Evolutionary conservation across 2,329 filamentous ascomycete species (phyloP).

Genomic region (Ophiostoma ips): DNA sequence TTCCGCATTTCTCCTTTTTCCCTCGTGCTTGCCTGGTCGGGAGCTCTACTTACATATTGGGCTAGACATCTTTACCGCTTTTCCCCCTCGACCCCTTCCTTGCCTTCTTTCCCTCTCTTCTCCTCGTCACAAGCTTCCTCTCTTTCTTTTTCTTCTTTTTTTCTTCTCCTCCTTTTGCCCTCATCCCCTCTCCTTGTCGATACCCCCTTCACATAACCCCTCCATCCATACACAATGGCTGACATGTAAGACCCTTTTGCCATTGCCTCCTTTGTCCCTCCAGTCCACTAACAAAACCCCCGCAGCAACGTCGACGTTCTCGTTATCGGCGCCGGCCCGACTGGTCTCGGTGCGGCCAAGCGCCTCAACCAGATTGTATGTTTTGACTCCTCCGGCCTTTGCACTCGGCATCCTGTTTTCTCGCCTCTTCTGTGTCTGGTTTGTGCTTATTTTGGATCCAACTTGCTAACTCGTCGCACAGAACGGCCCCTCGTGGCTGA

Average conservation of each 20-base stretch:
- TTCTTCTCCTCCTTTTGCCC: no score
- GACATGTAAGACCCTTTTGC: constrained; percentile 4
- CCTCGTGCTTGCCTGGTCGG: neutral
- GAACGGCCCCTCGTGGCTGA: constrained; percentile 90
- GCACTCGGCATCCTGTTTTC: no score
- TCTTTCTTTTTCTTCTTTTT: neutral
- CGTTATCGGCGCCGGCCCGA: constrained; percentile 94
- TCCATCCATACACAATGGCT: constrained; percentile 6
- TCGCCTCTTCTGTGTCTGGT: neutral
- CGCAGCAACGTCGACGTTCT: constrained; percentile 85
- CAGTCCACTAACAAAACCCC: neutral
- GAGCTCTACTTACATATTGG: neutral
- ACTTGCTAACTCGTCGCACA: constrained; percentile 24
- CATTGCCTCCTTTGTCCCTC: neutral
- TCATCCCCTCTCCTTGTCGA: no score
- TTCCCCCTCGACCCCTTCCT: neutral
- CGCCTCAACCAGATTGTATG: constrained; percentile 89
- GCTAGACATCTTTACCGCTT: constrained; percentile 4
- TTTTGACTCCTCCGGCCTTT: constrained; percentile 6
- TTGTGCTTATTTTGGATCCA: no score
- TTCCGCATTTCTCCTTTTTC: neutral
- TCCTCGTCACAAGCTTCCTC: neutral
- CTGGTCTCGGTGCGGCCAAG: constrained; percentile 94
- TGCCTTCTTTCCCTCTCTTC: neutral
- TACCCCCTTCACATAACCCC: neutral